These are phyloP conservation scores for Babesia microti DNA, from an alignment of 169 alveolate species.

Conservation along the genomic window DNA sequence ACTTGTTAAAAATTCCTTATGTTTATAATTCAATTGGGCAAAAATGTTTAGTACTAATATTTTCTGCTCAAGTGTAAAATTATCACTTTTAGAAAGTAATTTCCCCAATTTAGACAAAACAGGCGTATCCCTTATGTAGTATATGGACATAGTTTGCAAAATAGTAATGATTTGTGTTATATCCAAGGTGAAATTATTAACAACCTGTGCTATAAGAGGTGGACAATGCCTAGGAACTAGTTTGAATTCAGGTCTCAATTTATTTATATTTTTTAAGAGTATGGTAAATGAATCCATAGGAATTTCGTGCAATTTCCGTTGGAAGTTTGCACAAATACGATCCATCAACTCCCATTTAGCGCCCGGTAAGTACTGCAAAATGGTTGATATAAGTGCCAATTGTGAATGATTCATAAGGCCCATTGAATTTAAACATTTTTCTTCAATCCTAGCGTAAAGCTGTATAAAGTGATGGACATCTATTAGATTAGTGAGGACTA, in stretches of 20 bases:
- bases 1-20: constrained; percentile 20
- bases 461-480: constrained; percentile 13
- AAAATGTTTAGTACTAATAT: constrained; percentile 4
- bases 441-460: constrained; percentile 6
- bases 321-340: constrained; percentile 33
- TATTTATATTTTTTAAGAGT: constrained; percentile 17
- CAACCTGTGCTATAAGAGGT: constrained; percentile 1
- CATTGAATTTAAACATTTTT: constrained; percentile 22
- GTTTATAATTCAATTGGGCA: constrained; percentile 34
- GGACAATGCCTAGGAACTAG: constrained; percentile 11
- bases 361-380: constrained; percentile 26
- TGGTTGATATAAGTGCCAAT: constrained; percentile 14
- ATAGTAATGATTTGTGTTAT: not conserved
- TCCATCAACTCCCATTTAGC: constrained; percentile 15
- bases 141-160: constrained; percentile 2
- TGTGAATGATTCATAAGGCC: constrained; percentile 37
- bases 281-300: constrained; percentile 11
- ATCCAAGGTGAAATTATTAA: constrained; percentile 13
- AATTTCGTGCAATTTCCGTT: constrained; percentile 10
- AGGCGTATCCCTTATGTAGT: constrained; percentile 32
- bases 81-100: not conserved
- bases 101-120: constrained; percentile 13
- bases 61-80: constrained; percentile 5
- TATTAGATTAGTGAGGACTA: constrained; percentile 12
- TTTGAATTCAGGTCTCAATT: constrained; percentile 3